Percentiles rank a stretch among this genome's conserved stretches.
Evolutionary conservation across 805 yeast species (phyloP).

Genomic region (Candida lessepsii): DNA sequence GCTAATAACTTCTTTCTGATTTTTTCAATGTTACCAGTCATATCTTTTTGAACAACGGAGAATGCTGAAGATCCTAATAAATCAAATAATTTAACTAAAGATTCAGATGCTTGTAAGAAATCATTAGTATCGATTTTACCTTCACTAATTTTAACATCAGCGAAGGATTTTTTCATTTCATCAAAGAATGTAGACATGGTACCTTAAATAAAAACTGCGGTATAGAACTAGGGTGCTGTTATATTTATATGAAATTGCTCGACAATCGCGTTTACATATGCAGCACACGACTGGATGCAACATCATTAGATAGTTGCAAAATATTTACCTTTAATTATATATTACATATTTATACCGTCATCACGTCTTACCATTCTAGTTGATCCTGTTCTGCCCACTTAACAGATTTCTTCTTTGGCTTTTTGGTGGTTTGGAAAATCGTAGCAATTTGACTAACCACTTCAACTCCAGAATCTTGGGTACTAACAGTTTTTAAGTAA

Average conservation of each 20-base stretch:
- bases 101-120: conserved; percentile 81
- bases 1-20: conserved; percentile 64
- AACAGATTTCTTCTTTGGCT: conserved; percentile 16
- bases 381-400: conserved; percentile 29
- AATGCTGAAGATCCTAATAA: conserved; percentile 84
- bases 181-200: conserved; percentile 79
- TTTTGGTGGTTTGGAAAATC: background rate
- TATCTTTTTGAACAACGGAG: conserved; percentile 79
- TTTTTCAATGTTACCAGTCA: conserved; percentile 82
- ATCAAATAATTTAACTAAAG: conserved; percentile 79
- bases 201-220: background rate
- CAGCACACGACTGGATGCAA: conserved; percentile 3
- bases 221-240: no score
- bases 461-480: conserved; percentile 21
- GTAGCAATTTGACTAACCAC: conserved; percentile 17
- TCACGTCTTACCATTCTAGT: conserved; percentile 32
- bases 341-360: conserved; percentile 1
- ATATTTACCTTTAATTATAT: background rate
- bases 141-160: conserved; percentile 64
- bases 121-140: conserved; percentile 68
- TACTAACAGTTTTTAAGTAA: conserved; percentile 15
- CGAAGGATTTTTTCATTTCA: conserved; percentile 69
- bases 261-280: conserved; percentile 3
- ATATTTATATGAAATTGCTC: conserved; percentile 3
- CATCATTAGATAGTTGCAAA: no score